Conservation (phyloP, 2,329 filamentous ascomycete genomes). For the Clonostachys byssicola region DNA sequence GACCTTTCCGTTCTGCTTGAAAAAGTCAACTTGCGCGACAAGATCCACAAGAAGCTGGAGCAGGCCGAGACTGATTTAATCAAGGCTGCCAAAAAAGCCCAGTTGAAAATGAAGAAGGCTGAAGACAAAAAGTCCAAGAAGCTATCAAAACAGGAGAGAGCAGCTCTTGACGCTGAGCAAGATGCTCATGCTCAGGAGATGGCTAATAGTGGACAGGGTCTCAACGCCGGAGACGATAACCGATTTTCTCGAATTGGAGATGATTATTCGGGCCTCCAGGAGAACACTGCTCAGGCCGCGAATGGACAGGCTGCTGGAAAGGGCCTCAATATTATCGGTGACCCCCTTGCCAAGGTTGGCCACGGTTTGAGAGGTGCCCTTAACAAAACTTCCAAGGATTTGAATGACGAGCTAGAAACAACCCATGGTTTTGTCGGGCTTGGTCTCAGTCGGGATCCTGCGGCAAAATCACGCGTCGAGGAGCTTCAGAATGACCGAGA, state of each 20-base stretch:
- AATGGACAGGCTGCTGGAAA: conserved; percentile 3
- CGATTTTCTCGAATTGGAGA: conserved; percentile 46
- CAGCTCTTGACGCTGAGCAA: conserved; percentile 38
- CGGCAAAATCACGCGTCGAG: neutral
- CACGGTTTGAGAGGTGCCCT: conserved; percentile 43
- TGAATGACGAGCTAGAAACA: conserved; percentile 48
- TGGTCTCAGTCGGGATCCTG: conserved; percentile 8
- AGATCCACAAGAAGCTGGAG: conserved; percentile 70
- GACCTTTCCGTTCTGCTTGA: conserved; percentile 79
- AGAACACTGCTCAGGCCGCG: conserved; percentile 3
- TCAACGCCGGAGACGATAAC: conserved; percentile 47
- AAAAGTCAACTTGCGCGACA: conserved; percentile 74
- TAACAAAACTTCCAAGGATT: conserved; percentile 38
- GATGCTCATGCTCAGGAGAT: conserved; percentile 45
- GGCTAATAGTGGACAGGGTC: conserved; percentile 43
- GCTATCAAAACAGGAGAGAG: conserved; percentile 45
- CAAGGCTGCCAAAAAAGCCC: conserved; percentile 70
- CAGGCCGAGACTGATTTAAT: conserved; percentile 81
- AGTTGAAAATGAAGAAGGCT: conserved; percentile 63
- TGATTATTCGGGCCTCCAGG: conserved; percentile 8
- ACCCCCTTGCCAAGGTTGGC: conserved; percentile 39
- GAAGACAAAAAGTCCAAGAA: conserved; percentile 63
- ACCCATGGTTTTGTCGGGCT: conserved; percentile 48
- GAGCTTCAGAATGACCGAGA: conserved; percentile 24
- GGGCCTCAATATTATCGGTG: conserved; percentile 21